These are phyloP conservation scores for Litchi chinensis DNA, from an alignment of 345 rosid genomes.

Conservation along the genomic window DNA sequence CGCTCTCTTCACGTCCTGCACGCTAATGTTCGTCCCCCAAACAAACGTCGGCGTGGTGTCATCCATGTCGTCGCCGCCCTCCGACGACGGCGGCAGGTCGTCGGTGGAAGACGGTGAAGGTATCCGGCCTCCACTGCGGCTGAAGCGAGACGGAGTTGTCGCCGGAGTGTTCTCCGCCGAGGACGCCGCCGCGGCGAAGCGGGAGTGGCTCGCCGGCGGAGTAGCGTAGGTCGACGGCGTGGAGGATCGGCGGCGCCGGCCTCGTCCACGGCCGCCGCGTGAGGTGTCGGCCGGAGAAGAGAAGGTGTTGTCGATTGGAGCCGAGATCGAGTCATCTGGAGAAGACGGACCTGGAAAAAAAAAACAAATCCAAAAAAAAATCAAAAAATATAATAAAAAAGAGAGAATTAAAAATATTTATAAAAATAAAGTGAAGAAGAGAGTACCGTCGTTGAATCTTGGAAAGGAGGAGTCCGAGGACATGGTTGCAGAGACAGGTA, in stretches of 20 bases:
- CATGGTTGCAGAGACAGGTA: conserved; percentile 45
- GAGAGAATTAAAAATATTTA: not conserved
- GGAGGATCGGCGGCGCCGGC: conserved; percentile 28
- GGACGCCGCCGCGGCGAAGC: conserved; percentile 33
- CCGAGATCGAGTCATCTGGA: conserved; percentile 62
- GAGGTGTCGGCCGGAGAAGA: conserved; percentile 49
- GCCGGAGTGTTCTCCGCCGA: conserved; percentile 46
- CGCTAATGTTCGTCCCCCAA: conserved; percentile 97
- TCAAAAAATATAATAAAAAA: not conserved
- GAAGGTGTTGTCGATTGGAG: conserved; percentile 64
- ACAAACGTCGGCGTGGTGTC: conserved; percentile 82
- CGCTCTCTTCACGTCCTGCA: conserved; percentile 83
- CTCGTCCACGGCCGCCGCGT: conserved; percentile 18
- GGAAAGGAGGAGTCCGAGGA: conserved; percentile 68
- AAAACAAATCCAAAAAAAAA: not conserved
- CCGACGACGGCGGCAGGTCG: conserved; percentile 49
- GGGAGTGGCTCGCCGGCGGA: conserved; percentile 29
- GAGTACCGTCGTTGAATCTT: conserved; percentile 44
- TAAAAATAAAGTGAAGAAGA: not conserved
- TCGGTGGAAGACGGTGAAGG: conserved; percentile 58
- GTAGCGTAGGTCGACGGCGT: conserved; percentile 29
- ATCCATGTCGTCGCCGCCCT: conserved; percentile 64
- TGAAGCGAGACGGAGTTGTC: conserved; percentile 44
- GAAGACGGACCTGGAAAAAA: conserved; percentile 57
- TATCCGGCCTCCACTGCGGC: conserved; percentile 32